These are phyloP conservation scores for Phycomyces nitens DNA, from an alignment of 192 early-diverging fungal genomes.

Conservation along the genomic window DNA sequence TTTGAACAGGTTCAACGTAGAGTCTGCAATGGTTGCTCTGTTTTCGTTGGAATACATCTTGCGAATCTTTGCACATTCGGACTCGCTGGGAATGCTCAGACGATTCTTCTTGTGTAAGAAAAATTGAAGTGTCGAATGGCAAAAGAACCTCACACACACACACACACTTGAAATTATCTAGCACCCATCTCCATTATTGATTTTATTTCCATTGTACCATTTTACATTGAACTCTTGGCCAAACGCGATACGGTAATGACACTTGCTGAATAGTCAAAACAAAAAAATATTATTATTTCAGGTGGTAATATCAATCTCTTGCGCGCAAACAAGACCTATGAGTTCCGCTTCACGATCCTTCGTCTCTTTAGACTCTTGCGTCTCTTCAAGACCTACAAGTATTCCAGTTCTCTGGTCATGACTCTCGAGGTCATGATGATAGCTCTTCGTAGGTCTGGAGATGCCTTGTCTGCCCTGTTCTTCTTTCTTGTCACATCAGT, in stretches of 20 bases:
- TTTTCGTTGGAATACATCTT: slow-evolving; percentile 72
- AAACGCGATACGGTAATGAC: slow-evolving; percentile 54
- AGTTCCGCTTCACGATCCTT: slow-evolving; percentile 49
- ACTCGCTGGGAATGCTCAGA: slow-evolving; percentile 59
- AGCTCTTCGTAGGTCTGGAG: slow-evolving; percentile 67
- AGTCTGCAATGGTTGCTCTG: slow-evolving; percentile 54
- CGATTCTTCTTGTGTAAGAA: slow-evolving; percentile 44
- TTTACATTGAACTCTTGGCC: slow-evolving; percentile 69
- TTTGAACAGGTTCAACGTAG: slow-evolving; percentile 10
- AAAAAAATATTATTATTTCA: not conserved
- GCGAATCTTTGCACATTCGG: slow-evolving; percentile 65
- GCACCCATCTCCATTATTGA: slow-evolving; percentile 68
- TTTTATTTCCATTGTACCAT: slow-evolving; percentile 72
- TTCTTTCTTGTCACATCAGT: slow-evolving; percentile 69
- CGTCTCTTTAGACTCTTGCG: slow-evolving; percentile 71
- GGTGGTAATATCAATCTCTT: not conserved
- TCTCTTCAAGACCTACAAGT: slow-evolving; percentile 78
- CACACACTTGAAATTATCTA: slow-evolving; percentile 5
- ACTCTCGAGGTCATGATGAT: slow-evolving; percentile 83
- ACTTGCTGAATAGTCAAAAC: not conserved
- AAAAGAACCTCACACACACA: not conserved
- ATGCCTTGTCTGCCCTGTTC: slow-evolving; percentile 68
- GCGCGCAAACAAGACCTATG: slow-evolving; percentile 7
- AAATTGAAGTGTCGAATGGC: not conserved
- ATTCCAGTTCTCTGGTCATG: slow-evolving; percentile 73